Conservation (phyloP, 2,329 filamentous ascomycete species). For the Celoporthe dispersa region DNA sequence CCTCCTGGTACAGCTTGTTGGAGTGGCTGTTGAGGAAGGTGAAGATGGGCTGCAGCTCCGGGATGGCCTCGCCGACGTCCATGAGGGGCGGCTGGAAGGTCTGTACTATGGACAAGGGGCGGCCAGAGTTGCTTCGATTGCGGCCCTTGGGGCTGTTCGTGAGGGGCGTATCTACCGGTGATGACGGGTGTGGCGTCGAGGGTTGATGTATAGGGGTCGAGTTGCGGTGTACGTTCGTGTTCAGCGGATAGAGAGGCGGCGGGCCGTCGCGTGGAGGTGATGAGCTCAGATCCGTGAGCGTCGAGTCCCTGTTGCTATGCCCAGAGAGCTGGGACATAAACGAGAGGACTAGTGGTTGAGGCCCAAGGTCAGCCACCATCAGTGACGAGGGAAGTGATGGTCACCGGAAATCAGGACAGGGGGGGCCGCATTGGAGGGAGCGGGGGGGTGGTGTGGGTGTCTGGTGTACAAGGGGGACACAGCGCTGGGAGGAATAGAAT, state of each 20-base stretch:
- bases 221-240: slow-evolving; percentile 29
- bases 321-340: slow-evolving; percentile 83
- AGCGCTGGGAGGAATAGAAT: slow-evolving; percentile 15
- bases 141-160: slow-evolving; percentile 47
- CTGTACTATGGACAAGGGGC: slow-evolving; percentile 85
- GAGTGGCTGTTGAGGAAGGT: slow-evolving; percentile 91
- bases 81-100: slow-evolving; percentile 84
- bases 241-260: slow-evolving; percentile 22
- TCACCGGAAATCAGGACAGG: slow-evolving; percentile 19
- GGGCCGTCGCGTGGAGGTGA: slow-evolving; percentile 46
- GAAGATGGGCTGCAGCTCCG: slow-evolving; percentile 94
- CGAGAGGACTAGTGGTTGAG: slow-evolving; percentile 68
- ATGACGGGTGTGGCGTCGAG: slow-evolving; percentile 42
- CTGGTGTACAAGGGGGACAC: neutral
- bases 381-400: slow-evolving; percentile 21
- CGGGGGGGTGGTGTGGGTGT: neutral
- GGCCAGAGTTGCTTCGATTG: slow-evolving; percentile 56
- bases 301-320: slow-evolving; percentile 44
- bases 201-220: slow-evolving; percentile 36
- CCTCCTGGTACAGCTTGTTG: slow-evolving; percentile 97
- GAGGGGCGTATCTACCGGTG: slow-evolving; percentile 47
- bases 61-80: slow-evolving; percentile 80
- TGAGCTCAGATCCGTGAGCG: slow-evolving; percentile 48
- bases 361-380: slow-evolving; percentile 30
- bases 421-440: slow-evolving; percentile 17